Evolutionary conservation across 2,329 filamentous ascomycete species (phyloP).

Genomic region (Magnaporthiopsis rhizophila): DNA sequence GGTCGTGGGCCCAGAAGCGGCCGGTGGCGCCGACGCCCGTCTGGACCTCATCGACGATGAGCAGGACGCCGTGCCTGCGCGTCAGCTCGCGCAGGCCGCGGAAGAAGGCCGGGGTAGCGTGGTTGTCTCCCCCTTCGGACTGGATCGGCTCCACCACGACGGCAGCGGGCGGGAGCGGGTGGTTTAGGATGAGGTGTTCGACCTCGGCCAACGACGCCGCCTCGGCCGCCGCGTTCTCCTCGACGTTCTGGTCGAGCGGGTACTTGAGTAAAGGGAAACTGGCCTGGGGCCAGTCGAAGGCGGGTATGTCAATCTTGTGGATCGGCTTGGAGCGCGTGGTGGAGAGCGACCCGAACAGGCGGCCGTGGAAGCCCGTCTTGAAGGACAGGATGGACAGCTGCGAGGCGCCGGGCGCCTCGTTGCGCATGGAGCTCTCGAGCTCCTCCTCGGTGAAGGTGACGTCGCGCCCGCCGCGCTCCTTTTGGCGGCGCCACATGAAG

Average conservation of each 20-base stretch:
- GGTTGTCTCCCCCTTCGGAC: slow-evolving; percentile 91
- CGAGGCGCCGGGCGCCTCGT: slow-evolving; percentile 68
- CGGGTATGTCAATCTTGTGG: slow-evolving; percentile 90
- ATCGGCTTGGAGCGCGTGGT: slow-evolving; percentile 90
- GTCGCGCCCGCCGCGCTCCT: slow-evolving; percentile 67
- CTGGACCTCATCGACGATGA: slow-evolving; percentile 93
- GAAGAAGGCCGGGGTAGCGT: slow-evolving; percentile 84
- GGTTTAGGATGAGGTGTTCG: slow-evolving; percentile 71
- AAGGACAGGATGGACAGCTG: slow-evolving; percentile 80
- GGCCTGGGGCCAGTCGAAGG: slow-evolving; percentile 91
- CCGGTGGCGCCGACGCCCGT: slow-evolving; percentile 88
- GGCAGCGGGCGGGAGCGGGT: slow-evolving; percentile 71
- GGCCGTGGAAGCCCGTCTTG: slow-evolving; percentile 77
- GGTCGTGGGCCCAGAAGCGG: slow-evolving; percentile 94
- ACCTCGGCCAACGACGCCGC: slow-evolving; percentile 74
- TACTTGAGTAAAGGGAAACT: slow-evolving; percentile 82
- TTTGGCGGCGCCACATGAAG: slow-evolving; percentile 84
- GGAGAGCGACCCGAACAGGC: slow-evolving; percentile 78
- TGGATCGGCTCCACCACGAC: slow-evolving; percentile 86
- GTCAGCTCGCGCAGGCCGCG: slow-evolving; percentile 72
- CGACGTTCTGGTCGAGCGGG: slow-evolving; percentile 69
- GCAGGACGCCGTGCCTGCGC: slow-evolving; percentile 64
- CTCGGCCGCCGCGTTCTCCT: slow-evolving; percentile 78
- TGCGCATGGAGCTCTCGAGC: slow-evolving; percentile 67
- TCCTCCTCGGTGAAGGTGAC: slow-evolving; percentile 77